A percentile compares a stretch with the other conserved stretches of the same genome.
These are phyloP conservation scores for Fraxinus pennsylvanica DNA, from an alignment of 257 asterid species.

Conservation along the genomic window DNA sequence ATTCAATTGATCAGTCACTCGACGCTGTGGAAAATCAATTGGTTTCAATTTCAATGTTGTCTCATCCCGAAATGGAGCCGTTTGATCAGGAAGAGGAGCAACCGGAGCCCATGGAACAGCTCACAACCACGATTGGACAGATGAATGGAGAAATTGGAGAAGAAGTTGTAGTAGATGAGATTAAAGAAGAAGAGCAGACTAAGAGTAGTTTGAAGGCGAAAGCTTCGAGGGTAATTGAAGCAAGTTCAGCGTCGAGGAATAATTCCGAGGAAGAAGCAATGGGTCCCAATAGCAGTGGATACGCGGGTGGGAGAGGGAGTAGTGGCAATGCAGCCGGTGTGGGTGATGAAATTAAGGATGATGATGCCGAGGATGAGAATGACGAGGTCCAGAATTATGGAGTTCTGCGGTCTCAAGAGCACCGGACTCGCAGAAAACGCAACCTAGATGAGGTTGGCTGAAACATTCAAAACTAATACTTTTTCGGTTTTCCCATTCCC, in stretches of 20 bases:
- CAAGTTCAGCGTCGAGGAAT: conserved; percentile 44
- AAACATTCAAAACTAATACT: background rate
- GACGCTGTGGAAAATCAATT: conserved; percentile 91
- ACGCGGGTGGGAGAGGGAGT: conserved; percentile 92
- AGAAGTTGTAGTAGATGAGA: conserved; percentile 19
- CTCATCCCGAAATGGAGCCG: conserved; percentile 42
- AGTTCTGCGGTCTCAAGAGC: conserved; percentile 42
- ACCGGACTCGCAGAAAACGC: conserved; percentile 76
- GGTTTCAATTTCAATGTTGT: conserved; percentile 78
- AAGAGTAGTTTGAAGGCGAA: conserved; percentile 35
- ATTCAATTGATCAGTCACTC: conserved; percentile 77
- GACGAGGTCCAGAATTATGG: conserved; percentile 44
- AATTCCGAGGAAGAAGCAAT: conserved; percentile 40
- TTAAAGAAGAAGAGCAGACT: conserved; percentile 26
- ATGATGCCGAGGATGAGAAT: conserved; percentile 33
- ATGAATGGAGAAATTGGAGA: conserved; percentile 33
- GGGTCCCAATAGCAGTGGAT: conserved; percentile 91
- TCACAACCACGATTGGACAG: conserved; percentile 33
- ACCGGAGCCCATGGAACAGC: conserved; percentile 32
- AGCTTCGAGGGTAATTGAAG: conserved; percentile 38
- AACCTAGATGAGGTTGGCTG: conserved; percentile 72
- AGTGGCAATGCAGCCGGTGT: conserved; percentile 45
- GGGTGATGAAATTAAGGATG: conserved; percentile 54
- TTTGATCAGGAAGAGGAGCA: conserved; percentile 35
- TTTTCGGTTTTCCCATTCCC: background rate